phyloP scores from a whole-genome alignment of 2,329 filamentous ascomycete genomes.

The Exophiala dermatitidis region DNA sequence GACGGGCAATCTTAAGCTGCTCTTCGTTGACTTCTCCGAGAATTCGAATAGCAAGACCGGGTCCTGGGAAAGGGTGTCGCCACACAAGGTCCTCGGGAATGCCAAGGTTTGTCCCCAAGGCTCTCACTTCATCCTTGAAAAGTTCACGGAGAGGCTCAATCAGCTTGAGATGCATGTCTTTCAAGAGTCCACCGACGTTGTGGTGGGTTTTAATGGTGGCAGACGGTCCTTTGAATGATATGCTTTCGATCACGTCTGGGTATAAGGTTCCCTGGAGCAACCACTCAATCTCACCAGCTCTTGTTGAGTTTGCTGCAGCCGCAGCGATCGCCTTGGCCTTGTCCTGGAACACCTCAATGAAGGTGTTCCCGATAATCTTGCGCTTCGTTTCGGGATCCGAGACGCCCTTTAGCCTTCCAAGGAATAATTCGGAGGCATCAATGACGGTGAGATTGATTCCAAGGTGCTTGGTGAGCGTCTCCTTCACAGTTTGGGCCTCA shows the following conservation, averaged over 20 bases:
- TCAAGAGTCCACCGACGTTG: conserved; percentile 62
- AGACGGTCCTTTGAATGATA: conserved; percentile 65
- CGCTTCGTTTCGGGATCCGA: conserved; percentile 78
- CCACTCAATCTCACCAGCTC: conserved; percentile 72
- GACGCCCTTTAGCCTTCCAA: conserved; percentile 68
- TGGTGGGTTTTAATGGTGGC: conserved; percentile 69
- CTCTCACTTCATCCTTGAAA: conserved; percentile 77
- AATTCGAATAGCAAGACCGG: conserved; percentile 69
- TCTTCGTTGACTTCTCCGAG: conserved; percentile 77
- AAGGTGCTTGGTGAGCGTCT: conserved; percentile 68
- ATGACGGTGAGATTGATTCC: conserved; percentile 87
- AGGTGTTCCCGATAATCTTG: conserved; percentile 78
- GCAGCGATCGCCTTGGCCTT: conserved; percentile 69
- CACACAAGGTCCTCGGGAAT: conserved; percentile 69
- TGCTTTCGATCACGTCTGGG: conserved; percentile 63
- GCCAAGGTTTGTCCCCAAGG: conserved; percentile 60
- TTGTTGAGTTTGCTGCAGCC: conserved; percentile 57
- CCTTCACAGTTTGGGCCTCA: conserved; percentile 74
- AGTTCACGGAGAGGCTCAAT: conserved; percentile 73
- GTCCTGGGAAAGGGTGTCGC: conserved; percentile 71
- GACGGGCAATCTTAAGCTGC: conserved; percentile 63
- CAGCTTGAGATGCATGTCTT: conserved; percentile 47
- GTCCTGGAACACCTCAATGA: conserved; percentile 76
- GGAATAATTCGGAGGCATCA: conserved; percentile 69
- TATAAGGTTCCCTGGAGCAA: conserved; percentile 84